Base-by-base conservation (phyloP, 768 basidiomycete species). In the Trametes villosa region DNA sequence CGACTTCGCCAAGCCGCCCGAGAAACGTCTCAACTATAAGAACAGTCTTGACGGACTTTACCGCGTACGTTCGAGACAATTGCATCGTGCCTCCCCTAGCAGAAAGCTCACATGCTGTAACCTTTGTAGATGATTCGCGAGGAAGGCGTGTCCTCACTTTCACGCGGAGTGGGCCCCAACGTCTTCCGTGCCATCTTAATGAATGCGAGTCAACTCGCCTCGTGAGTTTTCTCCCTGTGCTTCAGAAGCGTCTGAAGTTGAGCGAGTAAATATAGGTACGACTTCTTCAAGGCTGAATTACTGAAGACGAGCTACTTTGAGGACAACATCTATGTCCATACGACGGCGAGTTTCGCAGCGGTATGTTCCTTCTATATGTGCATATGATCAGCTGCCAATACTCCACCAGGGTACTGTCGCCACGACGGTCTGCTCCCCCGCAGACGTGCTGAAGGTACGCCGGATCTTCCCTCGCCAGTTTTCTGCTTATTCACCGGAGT, bases 181-280 rank as follows among this genome's bases (percentile, higher is more conserved):
- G 86, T 94, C 7, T 88, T 94, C 72, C 84, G 94, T 71, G 89
- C 93, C 1, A 69, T 94, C 15, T 73, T 96, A 63, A 95, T 95
- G 93, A 96, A 95, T 72, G 91, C 92, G 49, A 91, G 88, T 76
- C 94, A 96, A 72, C 85, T 96, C 26, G 94, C 92, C 1, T 93
- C 92, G 86, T 92, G 71, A 72, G 90, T 79, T 5, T 42, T 13
- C 42, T 33, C 9, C 36, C 15, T 15, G 9, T 30, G 8, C 17
- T 8, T 27, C 6, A 24, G 44, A 7, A 27, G 13, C 29, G 18
- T 33, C 59, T 42, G 42, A 20, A 11, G 13, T 20, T 4, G 5
- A 20, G 9, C 24, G 46, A 18, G n/a, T n/a, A n/a, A 20, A n/a
- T 44, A 9, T 57, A 92, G 89, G 12, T 96, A 96, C 69, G 94